phyloP scores from a whole-genome alignment of 768 basidiomycete genomes.

The Mycena haematopus region DNA sequence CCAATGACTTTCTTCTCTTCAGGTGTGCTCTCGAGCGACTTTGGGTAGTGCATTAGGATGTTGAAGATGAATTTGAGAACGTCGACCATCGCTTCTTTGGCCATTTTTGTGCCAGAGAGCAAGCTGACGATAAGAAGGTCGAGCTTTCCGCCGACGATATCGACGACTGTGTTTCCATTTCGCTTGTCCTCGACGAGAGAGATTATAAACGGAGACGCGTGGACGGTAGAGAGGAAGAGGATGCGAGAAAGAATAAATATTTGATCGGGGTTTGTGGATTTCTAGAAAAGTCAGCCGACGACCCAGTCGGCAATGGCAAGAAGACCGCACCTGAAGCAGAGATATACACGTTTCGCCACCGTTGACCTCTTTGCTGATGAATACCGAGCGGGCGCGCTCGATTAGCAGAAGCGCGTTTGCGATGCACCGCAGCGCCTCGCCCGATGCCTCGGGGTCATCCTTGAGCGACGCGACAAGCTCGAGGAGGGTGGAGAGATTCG shows the following conservation, averaged over 20 bases:
- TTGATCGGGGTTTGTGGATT: constrained; percentile 63
- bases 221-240: constrained; percentile 74
- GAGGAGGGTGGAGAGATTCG: constrained; percentile 65
- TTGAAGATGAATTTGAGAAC: constrained; percentile 88
- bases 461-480: constrained; percentile 58
- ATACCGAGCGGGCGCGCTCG: constrained; percentile 63
- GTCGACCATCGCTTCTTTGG: constrained; percentile 80
- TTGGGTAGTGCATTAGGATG: constrained; percentile 81
- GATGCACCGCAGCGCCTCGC: constrained; percentile 75
- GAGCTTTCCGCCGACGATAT: constrained; percentile 66
- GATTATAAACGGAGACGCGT: constrained; percentile 55
- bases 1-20: constrained; percentile 60
- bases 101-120: constrained; percentile 57
- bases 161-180: constrained; percentile 61
- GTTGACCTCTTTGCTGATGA: constrained; percentile 62
- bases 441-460: constrained; percentile 62
- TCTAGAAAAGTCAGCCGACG: constrained; percentile 47
- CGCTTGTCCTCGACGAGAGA: constrained; percentile 72
- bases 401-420: constrained; percentile 82
- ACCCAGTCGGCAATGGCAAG: constrained; percentile 21
- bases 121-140: constrained; percentile 60
- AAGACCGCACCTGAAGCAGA: constrained; percentile 61
- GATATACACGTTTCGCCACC: constrained; percentile 64
- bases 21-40: constrained; percentile 48
- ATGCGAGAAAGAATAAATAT: constrained; percentile 80